Conservation (phyloP, 768 basidiomycete genomes). For the Tylopilus cervinicoccineus region DNA sequence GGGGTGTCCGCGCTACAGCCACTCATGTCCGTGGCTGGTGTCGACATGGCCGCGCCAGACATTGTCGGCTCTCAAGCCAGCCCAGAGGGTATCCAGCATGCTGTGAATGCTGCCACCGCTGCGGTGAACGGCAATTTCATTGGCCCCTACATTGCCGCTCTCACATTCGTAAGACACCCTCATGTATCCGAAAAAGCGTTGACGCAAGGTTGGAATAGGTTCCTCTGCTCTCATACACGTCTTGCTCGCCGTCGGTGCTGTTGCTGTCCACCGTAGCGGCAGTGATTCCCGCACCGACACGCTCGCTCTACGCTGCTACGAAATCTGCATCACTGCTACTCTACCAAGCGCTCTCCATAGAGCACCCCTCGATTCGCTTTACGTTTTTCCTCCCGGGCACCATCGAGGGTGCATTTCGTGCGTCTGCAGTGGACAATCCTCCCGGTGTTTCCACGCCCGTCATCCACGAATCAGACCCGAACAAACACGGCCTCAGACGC, state of each 20-base stretch:
- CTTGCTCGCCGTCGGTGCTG: slow-evolving; percentile 65
- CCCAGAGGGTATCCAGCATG: slow-evolving; percentile 53
- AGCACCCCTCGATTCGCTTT: slow-evolving; percentile 68
- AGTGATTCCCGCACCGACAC: slow-evolving; percentile 80
- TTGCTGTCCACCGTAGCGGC: slow-evolving; percentile 78
- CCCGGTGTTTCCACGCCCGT: slow-evolving; percentile 27
- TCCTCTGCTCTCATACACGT: slow-evolving; percentile 65
- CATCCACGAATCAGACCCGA: slow-evolving; percentile 46
- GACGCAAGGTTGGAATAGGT: slow-evolving; percentile 44
- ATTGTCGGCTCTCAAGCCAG: slow-evolving; percentile 38
- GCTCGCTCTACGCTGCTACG: slow-evolving; percentile 78
- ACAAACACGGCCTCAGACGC: slow-evolving; percentile 53
- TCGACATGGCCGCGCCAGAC: slow-evolving; percentile 31
- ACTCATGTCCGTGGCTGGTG: slow-evolving; percentile 65
- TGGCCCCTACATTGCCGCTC: slow-evolving; percentile 65
- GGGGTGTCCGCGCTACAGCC: slow-evolving; percentile 83
- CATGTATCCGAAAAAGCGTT: neutral
- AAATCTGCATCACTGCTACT: slow-evolving; percentile 78
- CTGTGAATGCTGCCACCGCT: slow-evolving; percentile 51
- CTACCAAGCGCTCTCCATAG: slow-evolving; percentile 76
- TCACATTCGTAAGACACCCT: slow-evolving; percentile 58
- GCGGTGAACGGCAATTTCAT: slow-evolving; percentile 64
- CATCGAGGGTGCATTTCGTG: slow-evolving; percentile 75
- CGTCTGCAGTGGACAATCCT: slow-evolving; percentile 66
- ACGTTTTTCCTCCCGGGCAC: slow-evolving; percentile 62